Evolutionary conservation across 768 basidiomycete species (phyloP).

Genomic region (Leccinum fibrillosum): DNA sequence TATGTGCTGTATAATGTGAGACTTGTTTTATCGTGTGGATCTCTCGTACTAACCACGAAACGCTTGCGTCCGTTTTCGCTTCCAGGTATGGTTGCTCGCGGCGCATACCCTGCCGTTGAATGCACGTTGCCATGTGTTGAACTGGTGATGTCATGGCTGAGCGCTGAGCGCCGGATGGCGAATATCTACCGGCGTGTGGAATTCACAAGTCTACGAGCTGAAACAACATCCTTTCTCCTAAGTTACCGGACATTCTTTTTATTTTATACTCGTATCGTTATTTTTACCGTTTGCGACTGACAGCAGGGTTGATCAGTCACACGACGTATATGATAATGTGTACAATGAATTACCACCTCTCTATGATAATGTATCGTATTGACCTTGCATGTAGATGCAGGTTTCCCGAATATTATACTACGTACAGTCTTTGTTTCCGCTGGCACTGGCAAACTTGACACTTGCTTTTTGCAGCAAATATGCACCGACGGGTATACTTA

Average conservation of each 20-base stretch:
- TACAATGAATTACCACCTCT: not conserved
- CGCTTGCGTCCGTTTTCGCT: not conserved
- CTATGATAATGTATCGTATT: not conserved
- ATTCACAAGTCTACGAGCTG: not conserved
- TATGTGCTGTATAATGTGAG: constrained; percentile 17
- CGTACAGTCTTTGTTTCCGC: not conserved
- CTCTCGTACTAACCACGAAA: not conserved
- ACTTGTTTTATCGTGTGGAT: not conserved
- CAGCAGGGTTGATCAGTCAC: not conserved
- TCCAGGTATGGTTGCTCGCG: constrained; percentile 8
- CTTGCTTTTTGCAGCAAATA: not conserved
- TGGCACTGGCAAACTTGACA: not conserved
- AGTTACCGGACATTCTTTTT: not conserved
- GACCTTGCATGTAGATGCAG: not conserved
- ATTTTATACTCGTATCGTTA: not conserved
- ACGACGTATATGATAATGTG: not conserved
- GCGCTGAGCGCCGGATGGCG: not conserved
- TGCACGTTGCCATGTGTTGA: constrained; percentile 1
- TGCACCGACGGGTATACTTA: not conserved
- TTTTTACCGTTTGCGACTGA: not conserved
- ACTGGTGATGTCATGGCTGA: constrained; percentile 2
- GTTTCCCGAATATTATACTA: not conserved
- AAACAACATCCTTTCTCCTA: not conserved
- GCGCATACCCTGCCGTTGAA: constrained; percentile 10
- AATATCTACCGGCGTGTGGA: not conserved